Evolutionary conservation across 192 early-diverging fungal species (phyloP).

Genomic region (Coemansia sp.): DNA sequence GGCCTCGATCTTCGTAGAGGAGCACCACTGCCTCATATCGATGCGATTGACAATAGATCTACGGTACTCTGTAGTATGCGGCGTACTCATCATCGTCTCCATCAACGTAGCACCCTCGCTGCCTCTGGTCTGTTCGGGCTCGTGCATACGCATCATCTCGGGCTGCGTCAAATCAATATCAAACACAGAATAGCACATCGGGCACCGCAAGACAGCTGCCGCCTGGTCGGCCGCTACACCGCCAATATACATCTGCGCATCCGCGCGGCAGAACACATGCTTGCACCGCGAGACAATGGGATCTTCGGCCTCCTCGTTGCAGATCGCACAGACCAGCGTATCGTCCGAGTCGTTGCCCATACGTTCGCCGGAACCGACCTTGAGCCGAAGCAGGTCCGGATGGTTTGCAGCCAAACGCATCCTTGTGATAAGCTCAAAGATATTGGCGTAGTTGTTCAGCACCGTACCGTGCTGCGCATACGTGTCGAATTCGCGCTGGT

Average conservation of each 20-base stretch:
- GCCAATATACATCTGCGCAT: conserved; percentile 58
- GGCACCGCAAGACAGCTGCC: conserved; percentile 59
- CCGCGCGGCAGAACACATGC: conserved; percentile 89
- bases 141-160: conserved; percentile 3
- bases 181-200: conserved; percentile 73
- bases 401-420: conserved; percentile 93
- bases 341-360: conserved; percentile 54
- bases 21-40: conserved; percentile 83
- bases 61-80: conserved; percentile 53
- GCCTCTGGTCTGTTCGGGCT: not conserved
- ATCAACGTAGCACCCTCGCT: conserved; percentile 16
- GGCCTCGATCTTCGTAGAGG: conserved; percentile 93
- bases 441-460: conserved; percentile 91
- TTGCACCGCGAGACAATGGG: conserved; percentile 80
- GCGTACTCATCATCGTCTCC: conserved; percentile 55
- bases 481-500: conserved; percentile 73
- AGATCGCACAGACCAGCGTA: conserved; percentile 81
- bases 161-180: conserved; percentile 73
- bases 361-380: conserved; percentile 47
- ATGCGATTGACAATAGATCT: conserved; percentile 90
- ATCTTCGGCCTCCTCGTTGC: conserved; percentile 87
- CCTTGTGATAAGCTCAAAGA: conserved; percentile 85
- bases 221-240: conserved; percentile 37
- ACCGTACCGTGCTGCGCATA: conserved; percentile 80
- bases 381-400: conserved; percentile 70